Evolutionary conservation across 2,329 filamentous ascomycete species (phyloP), one percentile per base, ranked within the genome.

Genomic region (Pyricularia sp.): DNA sequence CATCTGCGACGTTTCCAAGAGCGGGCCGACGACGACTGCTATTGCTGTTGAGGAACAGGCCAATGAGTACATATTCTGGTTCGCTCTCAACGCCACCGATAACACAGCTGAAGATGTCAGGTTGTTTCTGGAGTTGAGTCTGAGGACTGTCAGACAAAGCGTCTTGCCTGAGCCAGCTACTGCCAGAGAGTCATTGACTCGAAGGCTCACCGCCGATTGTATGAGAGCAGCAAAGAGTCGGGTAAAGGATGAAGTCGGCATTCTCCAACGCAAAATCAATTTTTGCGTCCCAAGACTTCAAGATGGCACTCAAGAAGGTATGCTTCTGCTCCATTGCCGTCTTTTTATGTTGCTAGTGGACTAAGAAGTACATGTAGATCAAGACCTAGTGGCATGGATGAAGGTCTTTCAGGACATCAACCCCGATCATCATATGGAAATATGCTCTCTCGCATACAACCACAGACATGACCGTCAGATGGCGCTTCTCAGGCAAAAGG

Each of bases 1-100:
- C 67, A 67, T 82, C 7, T 81, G 78, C 66, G 80, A 82, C 65
- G 75, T 75, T 62, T 67, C 71, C 0, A 82, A 80, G 66, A 80
- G 80, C 0, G 81, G 80, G 2, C 67, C 71, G 2, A 75, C 75
- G 0, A 77, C 76, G n/a, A 77, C 80, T 0, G 75, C 81, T 0
- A 75, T 82, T 30, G 79, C 73, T 0, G 68, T 81, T 1, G 74
- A 82, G 66, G 70, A 75, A 0, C 66, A 59, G 0, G 49, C 68
- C 1, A 65, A 73, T 0, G 67, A 68, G n/a, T 74, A 73, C 63
- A 70, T 73, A 2, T 79, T 80, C 53, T 81, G 79, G 76, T 62
- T 81, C 8, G 75, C 80, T 3, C 75, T 74, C 1, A 82, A 82
- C 10, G 28, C 16, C 9, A n/a, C 33, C 1, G 19, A 16, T 4